These are phyloP conservation scores for Platanthera guangdongensis DNA, from an alignment of 106 monocot species.

Conservation along the genomic window DNA sequence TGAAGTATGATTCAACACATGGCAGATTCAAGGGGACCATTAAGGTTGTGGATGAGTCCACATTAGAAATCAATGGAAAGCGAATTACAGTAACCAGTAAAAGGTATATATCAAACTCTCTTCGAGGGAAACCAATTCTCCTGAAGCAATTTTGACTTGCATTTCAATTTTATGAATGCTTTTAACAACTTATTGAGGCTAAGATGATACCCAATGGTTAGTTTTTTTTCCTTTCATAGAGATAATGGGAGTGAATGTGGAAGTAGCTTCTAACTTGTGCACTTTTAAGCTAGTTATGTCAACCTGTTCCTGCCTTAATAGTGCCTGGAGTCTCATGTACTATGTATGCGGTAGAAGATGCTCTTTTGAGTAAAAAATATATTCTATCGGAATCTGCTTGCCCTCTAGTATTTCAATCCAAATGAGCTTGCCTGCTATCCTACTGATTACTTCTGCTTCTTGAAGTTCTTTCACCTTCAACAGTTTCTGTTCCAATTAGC, in stretches of 20 bases:
- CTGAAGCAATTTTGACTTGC: not conserved
- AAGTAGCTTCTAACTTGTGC: not conserved
- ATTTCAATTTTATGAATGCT: not conserved
- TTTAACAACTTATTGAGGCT: not conserved
- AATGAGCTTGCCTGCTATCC: not conserved
- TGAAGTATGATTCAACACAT: slow-evolving; percentile 98
- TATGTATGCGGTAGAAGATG: not conserved
- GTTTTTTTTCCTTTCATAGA: not conserved
- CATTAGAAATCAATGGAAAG: slow-evolving; percentile 86
- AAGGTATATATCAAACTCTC: slow-evolving; percentile 37
- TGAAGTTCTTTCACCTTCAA: not conserved
- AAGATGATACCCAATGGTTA: not conserved
- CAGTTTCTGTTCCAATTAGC: not conserved
- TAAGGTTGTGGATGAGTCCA: slow-evolving; percentile 61
- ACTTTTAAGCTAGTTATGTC: not conserved
- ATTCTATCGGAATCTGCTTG: not conserved
- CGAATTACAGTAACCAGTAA: slow-evolving; percentile 50
- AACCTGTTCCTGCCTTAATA: not conserved
- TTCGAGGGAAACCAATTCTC: not conserved
- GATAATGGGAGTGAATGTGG: not conserved
- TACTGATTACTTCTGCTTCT: not conserved
- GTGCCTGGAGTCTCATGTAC: not conserved
- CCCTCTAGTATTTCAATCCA: not conserved
- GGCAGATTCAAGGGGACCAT: slow-evolving; percentile 81
- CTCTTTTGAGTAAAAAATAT: too few species aligned